Evolutionary conservation across 2,329 filamentous ascomycete species (phyloP).

Genomic region (Xylaria polymorpha): DNA sequence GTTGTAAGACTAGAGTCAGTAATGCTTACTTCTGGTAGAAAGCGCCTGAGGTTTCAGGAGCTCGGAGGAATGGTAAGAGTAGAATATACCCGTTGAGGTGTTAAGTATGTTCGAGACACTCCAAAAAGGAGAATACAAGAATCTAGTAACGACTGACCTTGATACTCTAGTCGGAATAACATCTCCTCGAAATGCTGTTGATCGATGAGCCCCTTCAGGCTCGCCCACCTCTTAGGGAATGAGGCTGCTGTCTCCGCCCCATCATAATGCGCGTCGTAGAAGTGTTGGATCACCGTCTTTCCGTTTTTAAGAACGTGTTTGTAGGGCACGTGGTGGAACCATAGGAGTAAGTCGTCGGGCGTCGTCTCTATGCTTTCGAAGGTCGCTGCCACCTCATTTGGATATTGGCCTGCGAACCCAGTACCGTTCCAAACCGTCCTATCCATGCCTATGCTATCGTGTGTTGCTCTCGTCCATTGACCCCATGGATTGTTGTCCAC

Average conservation of each 20-base stretch:
- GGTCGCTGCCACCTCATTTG: conserved; percentile 64
- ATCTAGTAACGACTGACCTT: conserved; percentile 46
- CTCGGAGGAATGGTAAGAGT: no score
- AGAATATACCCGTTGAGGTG: no score
- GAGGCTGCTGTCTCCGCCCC: conserved; percentile 70
- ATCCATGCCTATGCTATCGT: conserved; percentile 73
- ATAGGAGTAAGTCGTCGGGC: conserved; percentile 74
- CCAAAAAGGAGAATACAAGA: no score
- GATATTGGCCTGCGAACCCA: conserved; percentile 73
- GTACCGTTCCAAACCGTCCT: conserved; percentile 76
- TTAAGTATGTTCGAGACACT: no score
- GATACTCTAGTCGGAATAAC: conserved; percentile 69
- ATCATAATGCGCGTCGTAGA: conserved; percentile 65
- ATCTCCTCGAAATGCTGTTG: conserved; percentile 68
- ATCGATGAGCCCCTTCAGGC: conserved; percentile 68
- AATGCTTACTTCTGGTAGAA: no score
- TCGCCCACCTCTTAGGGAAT: conserved; percentile 66
- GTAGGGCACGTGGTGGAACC: conserved; percentile 81
- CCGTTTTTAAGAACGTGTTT: conserved; percentile 71
- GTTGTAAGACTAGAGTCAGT: no score
- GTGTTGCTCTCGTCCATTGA: conserved; percentile 76
- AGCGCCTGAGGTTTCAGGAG: no score
- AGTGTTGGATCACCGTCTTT: conserved; percentile 71
- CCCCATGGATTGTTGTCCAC: conserved; percentile 77
- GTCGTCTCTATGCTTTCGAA: conserved; percentile 73